Conservation (phyloP, 192 early-diverging fungal genomes). For the Coemansia reversa region DNA sequence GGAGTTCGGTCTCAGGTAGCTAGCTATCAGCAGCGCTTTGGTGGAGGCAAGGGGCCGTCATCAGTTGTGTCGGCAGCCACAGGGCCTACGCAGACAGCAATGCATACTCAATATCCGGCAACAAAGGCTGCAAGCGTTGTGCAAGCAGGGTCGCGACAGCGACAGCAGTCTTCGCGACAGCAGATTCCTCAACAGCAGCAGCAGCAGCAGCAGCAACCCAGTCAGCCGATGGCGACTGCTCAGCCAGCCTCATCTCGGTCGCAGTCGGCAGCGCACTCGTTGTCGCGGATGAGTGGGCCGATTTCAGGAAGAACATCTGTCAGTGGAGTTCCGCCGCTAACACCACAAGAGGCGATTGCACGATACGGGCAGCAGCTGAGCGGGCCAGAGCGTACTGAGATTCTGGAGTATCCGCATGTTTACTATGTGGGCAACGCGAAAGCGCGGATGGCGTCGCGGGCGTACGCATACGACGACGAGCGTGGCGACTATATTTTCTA, state of each 20-base stretch:
- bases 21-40: constrained; percentile 50
- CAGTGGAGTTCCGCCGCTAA: constrained; percentile 55
- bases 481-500: constrained; percentile 90
- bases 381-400: constrained; percentile 84
- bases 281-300: constrained; percentile 23
- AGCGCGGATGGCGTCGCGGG: constrained; percentile 49
- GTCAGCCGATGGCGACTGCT: not conserved
- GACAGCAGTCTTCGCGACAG: constrained; percentile 7
- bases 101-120: constrained; percentile 17
- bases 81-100: constrained; percentile 23
- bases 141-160: not conserved
- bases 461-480: constrained; percentile 80
- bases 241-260: constrained; percentile 14
- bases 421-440: constrained; percentile 85
- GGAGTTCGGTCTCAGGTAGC: constrained; percentile 41
- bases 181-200: not conserved
- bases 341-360: constrained; percentile 63
- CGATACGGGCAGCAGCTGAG: constrained; percentile 74
- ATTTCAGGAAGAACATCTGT: constrained; percentile 15
- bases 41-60: constrained; percentile 32
- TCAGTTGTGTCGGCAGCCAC: constrained; percentile 49
- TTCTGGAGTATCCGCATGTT: constrained; percentile 74
- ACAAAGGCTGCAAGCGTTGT: constrained; percentile 8
- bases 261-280: constrained; percentile 23
- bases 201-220: constrained; percentile 16